Evolutionary conservation across 2,329 filamentous ascomycete species (phyloP).

Genomic region (Aphanoascus verrucosus): DNA sequence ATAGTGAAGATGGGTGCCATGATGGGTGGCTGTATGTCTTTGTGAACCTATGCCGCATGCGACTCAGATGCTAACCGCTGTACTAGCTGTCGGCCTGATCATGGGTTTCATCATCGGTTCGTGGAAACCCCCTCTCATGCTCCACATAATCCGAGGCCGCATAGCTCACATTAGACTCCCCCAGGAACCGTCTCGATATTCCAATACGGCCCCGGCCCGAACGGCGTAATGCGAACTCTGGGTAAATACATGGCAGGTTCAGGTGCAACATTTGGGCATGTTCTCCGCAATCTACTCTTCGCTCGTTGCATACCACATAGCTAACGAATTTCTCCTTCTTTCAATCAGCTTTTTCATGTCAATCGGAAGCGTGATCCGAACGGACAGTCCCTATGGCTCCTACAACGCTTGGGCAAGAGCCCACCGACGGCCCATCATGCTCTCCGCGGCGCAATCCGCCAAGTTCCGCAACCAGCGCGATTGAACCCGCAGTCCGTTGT

Average conservation of each 20-base stretch:
- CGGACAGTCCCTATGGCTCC: constrained; percentile 68
- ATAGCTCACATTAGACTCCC: constrained; percentile 20
- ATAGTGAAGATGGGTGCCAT: constrained; percentile 95
- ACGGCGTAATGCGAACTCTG: constrained; percentile 85
- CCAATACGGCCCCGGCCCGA: constrained; percentile 82
- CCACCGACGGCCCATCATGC: constrained; percentile 62
- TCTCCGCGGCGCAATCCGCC: constrained; percentile 31
- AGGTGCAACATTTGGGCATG: constrained; percentile 88
- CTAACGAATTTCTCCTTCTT: constrained; percentile 28
- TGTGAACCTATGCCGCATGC: neutral
- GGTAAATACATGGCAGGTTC: constrained; percentile 96
- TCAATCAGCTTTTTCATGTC: constrained; percentile 81
- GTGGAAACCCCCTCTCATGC: constrained; percentile 18
- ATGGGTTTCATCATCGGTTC: constrained; percentile 97
- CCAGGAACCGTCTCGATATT: constrained; percentile 87
- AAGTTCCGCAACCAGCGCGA: constrained; percentile 8
- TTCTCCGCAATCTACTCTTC: neutral
- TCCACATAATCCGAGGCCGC: neutral
- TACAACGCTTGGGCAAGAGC: constrained; percentile 66
- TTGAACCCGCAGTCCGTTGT: neutral
- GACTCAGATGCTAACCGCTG: constrained; percentile 13
- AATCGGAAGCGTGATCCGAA: constrained; percentile 91
- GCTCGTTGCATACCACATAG: neutral
- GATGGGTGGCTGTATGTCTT: constrained; percentile 87
- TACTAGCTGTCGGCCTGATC: constrained; percentile 76